Evolutionary conservation across 2,329 filamentous ascomycete species (phyloP), one percentile per base, ranked within the genome.

Genomic region (Penicillium frequentans): DNA sequence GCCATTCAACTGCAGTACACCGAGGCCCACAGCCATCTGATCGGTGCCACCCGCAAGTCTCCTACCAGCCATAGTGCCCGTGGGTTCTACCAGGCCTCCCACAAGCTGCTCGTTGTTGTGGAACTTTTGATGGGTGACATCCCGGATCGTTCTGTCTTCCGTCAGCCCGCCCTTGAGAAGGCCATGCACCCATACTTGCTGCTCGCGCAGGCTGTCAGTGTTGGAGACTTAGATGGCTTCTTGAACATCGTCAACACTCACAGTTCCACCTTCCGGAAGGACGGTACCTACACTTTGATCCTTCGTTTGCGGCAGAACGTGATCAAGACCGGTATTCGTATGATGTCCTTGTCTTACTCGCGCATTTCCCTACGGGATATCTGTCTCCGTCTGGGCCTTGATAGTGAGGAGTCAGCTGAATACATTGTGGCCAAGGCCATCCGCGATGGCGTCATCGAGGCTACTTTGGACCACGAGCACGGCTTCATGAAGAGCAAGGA

Each of bases 341-440:
- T 98, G 92, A 96, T 99, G 86, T 98, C 93, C 42, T 82, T 99
- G 63, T 96, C 93, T 21, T 99, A 99, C 81, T 96, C 93, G 58
- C 90, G 93, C 61, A 99, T 99, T 70, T 97, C 93, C 1, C 84
- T 99, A 55, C 89, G 95, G 57, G 95, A 99, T 73, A 99, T 99
- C 66, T 99, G 95, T 79, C 92, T 98, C 57, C 90, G 95, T 48
- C 83, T 99, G 50, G 92, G 96, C 52, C 82, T 99, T 10, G 91
- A 95, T 64, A 96, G 90, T 67, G 95, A 99, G 75, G 95, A 99
- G 81, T 96, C 91, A 43, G 95, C 95, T 11, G 95, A 99, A 79
- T 99, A 99, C 77, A 99, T 99, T 74, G 95, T 98, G 35, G 95
- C 95, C 64, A 99, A 99, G 82, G 95, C 95, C 1, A 99, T 99